phyloP scores from a whole-genome alignment of 2,329 filamentous ascomycete species.

The Cyclaneusma minus region DNA sequence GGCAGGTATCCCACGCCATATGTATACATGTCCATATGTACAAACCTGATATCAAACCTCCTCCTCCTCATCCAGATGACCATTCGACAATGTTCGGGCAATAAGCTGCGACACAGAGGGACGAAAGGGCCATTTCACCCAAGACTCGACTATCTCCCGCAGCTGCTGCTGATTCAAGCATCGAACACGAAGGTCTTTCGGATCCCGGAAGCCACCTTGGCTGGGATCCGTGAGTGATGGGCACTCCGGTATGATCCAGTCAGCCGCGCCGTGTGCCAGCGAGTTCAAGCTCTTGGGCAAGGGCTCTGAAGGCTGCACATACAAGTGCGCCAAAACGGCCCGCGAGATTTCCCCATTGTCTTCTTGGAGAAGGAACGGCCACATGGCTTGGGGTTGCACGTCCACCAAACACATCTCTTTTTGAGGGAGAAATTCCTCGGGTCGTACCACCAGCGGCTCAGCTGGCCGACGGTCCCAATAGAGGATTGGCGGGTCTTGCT shows the following conservation, averaged over 20 bases:
- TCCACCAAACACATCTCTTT: conserved; percentile 45
- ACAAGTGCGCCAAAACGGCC: conserved; percentile 30
- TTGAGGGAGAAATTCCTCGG: conserved; percentile 52
- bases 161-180: conserved; percentile 37
- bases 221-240: conserved; percentile 30
- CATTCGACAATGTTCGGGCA: background rate
- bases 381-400: conserved; percentile 42
- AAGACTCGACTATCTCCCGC: conserved; percentile 40
- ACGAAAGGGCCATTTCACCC: conserved; percentile 50
- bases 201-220: conserved; percentile 27
- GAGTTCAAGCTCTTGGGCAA: conserved; percentile 29
- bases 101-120: conserved; percentile 18
- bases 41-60: too few relatives aligned
- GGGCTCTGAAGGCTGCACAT: conserved; percentile 18
- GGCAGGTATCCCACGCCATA: too few relatives aligned
- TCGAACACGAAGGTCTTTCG: conserved; percentile 27
- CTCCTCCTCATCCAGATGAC: background rate
- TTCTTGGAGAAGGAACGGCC: conserved; percentile 29
- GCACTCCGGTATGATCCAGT: conserved; percentile 33
- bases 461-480: conserved; percentile 54
- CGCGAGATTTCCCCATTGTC: conserved; percentile 1
- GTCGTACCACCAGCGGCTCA: conserved; percentile 47
- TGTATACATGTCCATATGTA: too few relatives aligned
- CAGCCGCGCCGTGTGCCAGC: conserved; percentile 43
- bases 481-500: conserved; percentile 34